Evolutionary conservation across 1,284 basidiomycete species (phyloP).

Genomic region (Lignosus rhinocerotis): DNA sequence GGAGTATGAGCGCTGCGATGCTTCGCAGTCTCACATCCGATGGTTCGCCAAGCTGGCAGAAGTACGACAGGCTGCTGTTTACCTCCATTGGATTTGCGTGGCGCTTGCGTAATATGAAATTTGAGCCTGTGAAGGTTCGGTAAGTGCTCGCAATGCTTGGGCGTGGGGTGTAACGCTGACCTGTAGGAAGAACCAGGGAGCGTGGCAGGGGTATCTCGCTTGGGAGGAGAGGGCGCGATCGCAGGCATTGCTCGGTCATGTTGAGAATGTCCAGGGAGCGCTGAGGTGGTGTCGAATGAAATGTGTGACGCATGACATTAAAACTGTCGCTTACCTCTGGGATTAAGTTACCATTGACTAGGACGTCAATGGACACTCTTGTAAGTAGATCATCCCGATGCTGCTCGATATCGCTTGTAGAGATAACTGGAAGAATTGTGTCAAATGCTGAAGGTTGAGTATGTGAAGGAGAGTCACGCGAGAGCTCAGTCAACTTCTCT

Average conservation of each 20-base stretch:
- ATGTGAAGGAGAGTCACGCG: neutral
- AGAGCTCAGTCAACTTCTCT: constrained; percentile 30
- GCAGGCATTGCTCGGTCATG: constrained; percentile 22
- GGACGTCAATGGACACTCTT: constrained; percentile 24
- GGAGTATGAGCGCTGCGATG: constrained; percentile 26
- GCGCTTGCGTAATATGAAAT: constrained; percentile 22
- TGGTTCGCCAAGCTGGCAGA: constrained; percentile 32
- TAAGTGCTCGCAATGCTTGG: neutral
- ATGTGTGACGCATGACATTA: neutral
- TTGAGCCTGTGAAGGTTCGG: constrained; percentile 19
- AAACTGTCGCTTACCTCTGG: constrained; percentile 19
- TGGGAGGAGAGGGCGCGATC: constrained; percentile 17
- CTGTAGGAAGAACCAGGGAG: constrained; percentile 26
- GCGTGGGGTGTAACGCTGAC: constrained; percentile 11
- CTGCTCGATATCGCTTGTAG: constrained; percentile 24
- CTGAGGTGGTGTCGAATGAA: neutral
- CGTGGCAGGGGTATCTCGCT: constrained; percentile 25
- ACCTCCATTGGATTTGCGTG: constrained; percentile 29
- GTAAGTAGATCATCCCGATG: constrained; percentile 31
- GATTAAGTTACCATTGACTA: constrained; percentile 30
- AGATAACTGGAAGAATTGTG: neutral
- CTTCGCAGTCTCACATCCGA: constrained; percentile 23
- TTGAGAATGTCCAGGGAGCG: constrained; percentile 7
- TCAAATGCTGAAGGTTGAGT: neutral
- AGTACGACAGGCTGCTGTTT: constrained; percentile 31